These are phyloP conservation scores for Cicer chorassanicum DNA, from an alignment of 306 rosid species.

Conservation along the genomic window DNA sequence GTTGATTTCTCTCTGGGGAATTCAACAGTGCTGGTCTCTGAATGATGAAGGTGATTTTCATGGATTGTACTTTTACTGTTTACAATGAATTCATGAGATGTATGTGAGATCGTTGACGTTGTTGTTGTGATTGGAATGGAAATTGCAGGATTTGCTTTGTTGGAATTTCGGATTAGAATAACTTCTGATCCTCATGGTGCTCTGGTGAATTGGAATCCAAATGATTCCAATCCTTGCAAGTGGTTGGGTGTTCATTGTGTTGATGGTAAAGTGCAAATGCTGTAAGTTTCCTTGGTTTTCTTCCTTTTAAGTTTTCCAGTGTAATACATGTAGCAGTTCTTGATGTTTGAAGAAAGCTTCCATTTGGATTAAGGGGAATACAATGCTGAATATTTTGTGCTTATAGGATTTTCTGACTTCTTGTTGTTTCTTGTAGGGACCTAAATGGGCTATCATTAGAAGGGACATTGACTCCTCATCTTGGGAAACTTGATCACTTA, in stretches of 20 bases:
- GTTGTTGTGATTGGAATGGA: slow-evolving; percentile 44
- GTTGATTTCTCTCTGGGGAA: slow-evolving; percentile 53
- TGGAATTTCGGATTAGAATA: slow-evolving; percentile 64
- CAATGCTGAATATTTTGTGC: slow-evolving; percentile 14
- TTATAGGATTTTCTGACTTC: slow-evolving; percentile 38
- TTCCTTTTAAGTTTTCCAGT: slow-evolving; percentile 24
- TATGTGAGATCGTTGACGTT: slow-evolving; percentile 19
- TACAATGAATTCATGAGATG: neutral
- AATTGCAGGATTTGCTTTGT: slow-evolving; percentile 68
- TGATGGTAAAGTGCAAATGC: slow-evolving; percentile 65
- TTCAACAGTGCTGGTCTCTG: slow-evolving; percentile 59
- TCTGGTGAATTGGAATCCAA: slow-evolving; percentile 74
- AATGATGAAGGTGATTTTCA: slow-evolving; percentile 77
- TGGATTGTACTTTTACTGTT: neutral
- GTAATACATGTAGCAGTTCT: slow-evolving; percentile 4
- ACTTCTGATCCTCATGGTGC: slow-evolving; percentile 69
- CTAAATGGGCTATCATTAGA: slow-evolving; percentile 65
- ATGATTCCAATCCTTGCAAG: slow-evolving; percentile 67
- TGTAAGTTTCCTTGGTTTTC: slow-evolving; percentile 60
- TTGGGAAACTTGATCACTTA: slow-evolving; percentile 73
- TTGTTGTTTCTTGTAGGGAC: slow-evolving; percentile 58
- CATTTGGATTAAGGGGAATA: slow-evolving; percentile 18
- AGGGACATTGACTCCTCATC: slow-evolving; percentile 85
- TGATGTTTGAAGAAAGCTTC: neutral
- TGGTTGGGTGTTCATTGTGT: slow-evolving; percentile 81